phyloP scores from a whole-genome alignment of 768 basidiomycete genomes.

The Sutorius australiensis region DNA sequence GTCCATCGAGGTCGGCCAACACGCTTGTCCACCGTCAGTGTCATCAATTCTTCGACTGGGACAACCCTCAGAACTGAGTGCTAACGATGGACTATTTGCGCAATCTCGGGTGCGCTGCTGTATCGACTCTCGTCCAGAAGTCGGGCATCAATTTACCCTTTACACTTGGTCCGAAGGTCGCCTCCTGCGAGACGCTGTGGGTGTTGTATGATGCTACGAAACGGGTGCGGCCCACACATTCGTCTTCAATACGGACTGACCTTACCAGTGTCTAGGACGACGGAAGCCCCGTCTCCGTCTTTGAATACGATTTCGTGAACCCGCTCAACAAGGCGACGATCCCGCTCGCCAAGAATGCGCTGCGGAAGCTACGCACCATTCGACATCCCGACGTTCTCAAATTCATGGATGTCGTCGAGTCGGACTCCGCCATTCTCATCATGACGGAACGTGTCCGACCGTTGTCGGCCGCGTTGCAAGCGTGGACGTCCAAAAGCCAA shows the following conservation, averaged over 20 bases:
- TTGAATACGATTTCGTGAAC: slow-evolving; percentile 82
- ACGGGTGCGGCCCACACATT: slow-evolving; percentile 50
- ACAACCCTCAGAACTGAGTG: neutral
- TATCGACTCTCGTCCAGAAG: slow-evolving; percentile 87
- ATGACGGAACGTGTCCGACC: slow-evolving; percentile 93
- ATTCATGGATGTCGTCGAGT: slow-evolving; percentile 91
- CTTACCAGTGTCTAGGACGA: slow-evolving; percentile 66
- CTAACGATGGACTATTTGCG: slow-evolving; percentile 74
- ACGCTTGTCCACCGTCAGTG: no score
- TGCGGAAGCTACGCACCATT: slow-evolving; percentile 85
- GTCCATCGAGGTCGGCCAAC: neutral
- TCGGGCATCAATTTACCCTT: slow-evolving; percentile 91
- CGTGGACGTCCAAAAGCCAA: slow-evolving; percentile 58
- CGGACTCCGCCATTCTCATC: slow-evolving; percentile 82
- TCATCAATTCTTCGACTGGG: neutral
- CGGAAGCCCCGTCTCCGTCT: slow-evolving; percentile 77
- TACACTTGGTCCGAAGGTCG: slow-evolving; percentile 69
- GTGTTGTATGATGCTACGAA: slow-evolving; percentile 84
- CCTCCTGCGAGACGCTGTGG: slow-evolving; percentile 73
- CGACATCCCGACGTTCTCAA: slow-evolving; percentile 96
- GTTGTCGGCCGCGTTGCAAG: slow-evolving; percentile 55
- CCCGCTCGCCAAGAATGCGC: slow-evolving; percentile 81
- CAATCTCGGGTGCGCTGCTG: slow-evolving; percentile 80
- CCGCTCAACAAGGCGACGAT: slow-evolving; percentile 54
- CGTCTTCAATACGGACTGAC: slow-evolving; percentile 9